phyloP scores from a whole-genome alignment of 1,284 basidiomycete genomes.

The Microbotryum violaceum region DNA sequence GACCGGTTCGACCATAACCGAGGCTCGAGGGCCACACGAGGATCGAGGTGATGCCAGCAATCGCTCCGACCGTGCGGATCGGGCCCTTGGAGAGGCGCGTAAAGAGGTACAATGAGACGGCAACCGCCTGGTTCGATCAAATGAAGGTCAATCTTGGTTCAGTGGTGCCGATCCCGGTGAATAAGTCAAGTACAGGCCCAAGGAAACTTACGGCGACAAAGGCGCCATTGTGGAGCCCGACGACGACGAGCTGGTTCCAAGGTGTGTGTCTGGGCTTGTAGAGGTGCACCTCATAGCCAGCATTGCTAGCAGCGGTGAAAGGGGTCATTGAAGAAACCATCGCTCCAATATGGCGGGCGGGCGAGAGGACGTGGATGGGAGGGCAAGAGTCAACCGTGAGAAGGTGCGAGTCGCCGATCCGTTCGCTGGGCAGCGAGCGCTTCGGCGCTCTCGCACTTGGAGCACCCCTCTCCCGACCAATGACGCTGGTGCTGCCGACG shows the following conservation, averaged over 20 bases:
- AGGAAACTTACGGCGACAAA: constrained; percentile 5
- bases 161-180: no score
- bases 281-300: background rate
- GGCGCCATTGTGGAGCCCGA: background rate
- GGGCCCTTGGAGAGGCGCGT: background rate
- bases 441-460: background rate
- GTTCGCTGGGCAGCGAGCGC: background rate
- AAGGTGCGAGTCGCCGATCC: background rate
- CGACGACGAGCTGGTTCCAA: background rate
- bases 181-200: no score
- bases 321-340: background rate
- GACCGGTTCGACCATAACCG: background rate
- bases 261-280: constrained; percentile 1
- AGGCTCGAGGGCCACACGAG: background rate
- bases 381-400: background rate
- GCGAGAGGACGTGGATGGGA: background rate
- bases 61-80: background rate
- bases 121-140: background rate
- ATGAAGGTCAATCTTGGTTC: no score
- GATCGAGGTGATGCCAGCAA: background rate
- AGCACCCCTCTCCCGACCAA: background rate
- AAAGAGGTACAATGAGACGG: background rate
- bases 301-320: no score
- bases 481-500: background rate
- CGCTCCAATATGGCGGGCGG: background rate